A percentile compares a stretch with the other conserved stretches of the same genome.
These are phyloP conservation scores for Dalbergia cultrata DNA, from an alignment of 306 rosid species.

Conservation along the genomic window DNA sequence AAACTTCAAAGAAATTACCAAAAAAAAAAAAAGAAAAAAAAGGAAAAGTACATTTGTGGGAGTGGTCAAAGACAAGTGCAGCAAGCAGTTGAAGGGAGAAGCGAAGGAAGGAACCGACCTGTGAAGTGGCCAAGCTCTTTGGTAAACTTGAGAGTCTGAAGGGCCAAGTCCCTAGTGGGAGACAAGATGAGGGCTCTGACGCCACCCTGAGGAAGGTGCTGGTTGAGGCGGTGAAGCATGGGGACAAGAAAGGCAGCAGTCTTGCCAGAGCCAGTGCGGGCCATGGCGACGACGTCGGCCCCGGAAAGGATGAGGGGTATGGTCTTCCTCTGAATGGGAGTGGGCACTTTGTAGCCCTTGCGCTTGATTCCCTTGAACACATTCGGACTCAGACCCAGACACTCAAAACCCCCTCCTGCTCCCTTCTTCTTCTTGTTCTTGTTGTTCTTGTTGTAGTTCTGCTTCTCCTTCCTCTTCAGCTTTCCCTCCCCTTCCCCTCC, in stretches of 20 bases:
- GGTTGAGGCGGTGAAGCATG: conserved; percentile 82
- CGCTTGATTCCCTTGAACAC: conserved; percentile 76
- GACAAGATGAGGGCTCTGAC: conserved; percentile 87
- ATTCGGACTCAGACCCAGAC: conserved; percentile 68
- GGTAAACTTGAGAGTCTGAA: conserved; percentile 89
- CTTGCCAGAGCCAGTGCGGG: conserved; percentile 97
- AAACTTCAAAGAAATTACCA: no score
- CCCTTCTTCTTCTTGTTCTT: conserved; percentile 66
- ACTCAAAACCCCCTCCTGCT: conserved; percentile 86
- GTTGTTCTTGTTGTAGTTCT: background rate
- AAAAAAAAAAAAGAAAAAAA: background rate
- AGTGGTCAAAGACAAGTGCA: no score
- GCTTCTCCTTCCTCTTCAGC: conserved; percentile 13
- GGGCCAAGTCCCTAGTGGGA: conserved; percentile 88
- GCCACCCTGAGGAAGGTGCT: conserved; percentile 84
- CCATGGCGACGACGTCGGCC: conserved; percentile 93
- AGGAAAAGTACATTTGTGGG: background rate
- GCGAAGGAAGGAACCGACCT: conserved; percentile 46
- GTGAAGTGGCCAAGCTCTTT: conserved; percentile 78
- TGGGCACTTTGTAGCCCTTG: conserved; percentile 91
- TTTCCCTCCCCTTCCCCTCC: background rate
- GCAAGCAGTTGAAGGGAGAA: no score
- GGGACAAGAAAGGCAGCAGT: conserved; percentile 94
- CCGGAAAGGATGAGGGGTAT: conserved; percentile 94
- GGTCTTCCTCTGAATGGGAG: conserved; percentile 94